Evolutionary conservation across 768 basidiomycete species (phyloP).

Genomic region (Panellus pusillus): DNA sequence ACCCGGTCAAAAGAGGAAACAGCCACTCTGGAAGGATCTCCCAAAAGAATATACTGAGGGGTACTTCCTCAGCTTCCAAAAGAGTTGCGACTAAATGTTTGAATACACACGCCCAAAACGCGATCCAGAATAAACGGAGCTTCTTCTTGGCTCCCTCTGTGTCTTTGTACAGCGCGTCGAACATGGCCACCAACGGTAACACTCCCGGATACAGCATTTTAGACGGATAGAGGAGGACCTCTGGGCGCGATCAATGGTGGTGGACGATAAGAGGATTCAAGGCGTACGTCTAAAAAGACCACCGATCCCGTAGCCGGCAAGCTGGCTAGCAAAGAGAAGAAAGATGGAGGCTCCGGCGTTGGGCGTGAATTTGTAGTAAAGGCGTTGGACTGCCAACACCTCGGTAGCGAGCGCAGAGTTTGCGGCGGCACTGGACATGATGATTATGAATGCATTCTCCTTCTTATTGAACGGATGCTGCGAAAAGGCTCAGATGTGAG

Average conservation of each 20-base stretch:
- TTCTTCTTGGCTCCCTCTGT: constrained; percentile 38
- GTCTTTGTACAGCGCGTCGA: constrained; percentile 48
- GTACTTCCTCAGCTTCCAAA: too few relatives aligned
- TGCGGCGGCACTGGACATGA: constrained; percentile 57
- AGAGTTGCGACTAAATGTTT: constrained; percentile 6
- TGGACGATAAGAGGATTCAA: not conserved
- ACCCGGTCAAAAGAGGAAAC: constrained; percentile 60
- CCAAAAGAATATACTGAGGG: constrained; percentile 44
- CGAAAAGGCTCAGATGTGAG: not conserved
- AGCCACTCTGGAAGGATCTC: constrained; percentile 55
- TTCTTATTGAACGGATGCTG: constrained; percentile 63
- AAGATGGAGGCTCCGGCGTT: constrained; percentile 47
- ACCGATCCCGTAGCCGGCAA: constrained; percentile 52
- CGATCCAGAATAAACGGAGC: constrained; percentile 52
- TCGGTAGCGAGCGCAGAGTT: constrained; percentile 55
- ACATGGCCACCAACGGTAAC: constrained; percentile 49
- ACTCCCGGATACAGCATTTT: constrained; percentile 52
- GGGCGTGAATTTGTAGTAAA: constrained; percentile 54
- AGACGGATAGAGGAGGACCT: constrained; percentile 50
- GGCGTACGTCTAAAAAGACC: constrained; percentile 49
- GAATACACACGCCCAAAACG: constrained; percentile 35
- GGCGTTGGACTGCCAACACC: constrained; percentile 51
- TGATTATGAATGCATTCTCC: constrained; percentile 57
- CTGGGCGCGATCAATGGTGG: constrained; percentile 23
- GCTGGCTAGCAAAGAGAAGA: constrained; percentile 30